Conservation (phyloP, 2,329 filamentous ascomycete species). For the Penicillium psychrosexuale region DNA sequence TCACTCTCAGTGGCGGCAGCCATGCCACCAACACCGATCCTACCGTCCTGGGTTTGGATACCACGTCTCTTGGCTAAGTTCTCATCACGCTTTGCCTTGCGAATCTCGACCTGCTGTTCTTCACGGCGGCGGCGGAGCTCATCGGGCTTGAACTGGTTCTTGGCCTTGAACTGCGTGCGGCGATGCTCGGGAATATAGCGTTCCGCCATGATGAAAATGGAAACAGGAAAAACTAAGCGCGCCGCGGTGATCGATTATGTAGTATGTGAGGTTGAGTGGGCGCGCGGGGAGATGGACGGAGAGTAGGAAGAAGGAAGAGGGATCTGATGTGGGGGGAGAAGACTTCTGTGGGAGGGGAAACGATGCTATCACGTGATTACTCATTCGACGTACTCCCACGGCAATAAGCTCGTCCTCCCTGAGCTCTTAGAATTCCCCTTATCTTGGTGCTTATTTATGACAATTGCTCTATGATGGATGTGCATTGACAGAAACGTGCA, state of each 20-base stretch:
- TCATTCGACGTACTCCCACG: slow-evolving; percentile 11
- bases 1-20: slow-evolving; percentile 93
- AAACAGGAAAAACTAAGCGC: slow-evolving; percentile 30
- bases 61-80: slow-evolving; percentile 97
- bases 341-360: slow-evolving; percentile 25
- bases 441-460: background rate
- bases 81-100: slow-evolving; percentile 97
- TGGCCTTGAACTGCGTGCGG: slow-evolving; percentile 98
- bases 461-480: background rate
- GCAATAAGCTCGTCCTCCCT: background rate
- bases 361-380: slow-evolving; percentile 19
- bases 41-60: slow-evolving; percentile 73
- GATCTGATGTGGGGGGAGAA: slow-evolving; percentile 15
- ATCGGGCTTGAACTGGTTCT: slow-evolving; percentile 98
- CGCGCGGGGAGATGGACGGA: slow-evolving; percentile 19
- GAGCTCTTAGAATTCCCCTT: background rate
- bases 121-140: slow-evolving; percentile 97
- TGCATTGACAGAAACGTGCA: background rate
- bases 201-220: slow-evolving; percentile 73
- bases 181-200: slow-evolving; percentile 99
- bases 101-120: slow-evolving; percentile 98
- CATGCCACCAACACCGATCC: slow-evolving; percentile 59
- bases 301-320: slow-evolving; percentile 20
- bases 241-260: slow-evolving; percentile 20
- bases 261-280: slow-evolving; percentile 12